Base-by-base conservation (phyloP, 169 alveolate species). In the Plasmodium knowlesi region DNA sequence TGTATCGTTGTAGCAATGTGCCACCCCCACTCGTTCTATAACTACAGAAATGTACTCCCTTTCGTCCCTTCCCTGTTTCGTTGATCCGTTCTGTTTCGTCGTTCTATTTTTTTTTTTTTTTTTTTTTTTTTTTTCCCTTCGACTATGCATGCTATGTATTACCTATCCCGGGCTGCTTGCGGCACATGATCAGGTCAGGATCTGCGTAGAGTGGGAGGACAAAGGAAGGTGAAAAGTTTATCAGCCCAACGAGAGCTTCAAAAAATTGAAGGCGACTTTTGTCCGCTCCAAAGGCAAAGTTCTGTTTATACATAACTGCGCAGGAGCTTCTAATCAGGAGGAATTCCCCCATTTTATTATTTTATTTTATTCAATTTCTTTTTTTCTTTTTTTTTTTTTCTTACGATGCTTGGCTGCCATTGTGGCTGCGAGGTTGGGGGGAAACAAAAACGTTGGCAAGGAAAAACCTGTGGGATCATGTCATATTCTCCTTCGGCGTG, bases 141-240 rank as follows among this genome's bases (percentile, higher is more conserved):
- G 76, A 8, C 41, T 5, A n/a, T 22, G 10, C 76, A 25, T n/a
- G 0, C 12, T 8, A 5, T 22, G 76, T 41, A 94, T 72, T 94
- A 97, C 98, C 98, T 25, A 98, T 98, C 79, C 99, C 99, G 50
- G 99, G 99, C 84, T 99, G 99, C 93, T 98, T 99, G 85, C 99
- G 96, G 96, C 99, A 99, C 99, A 99, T 98, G 41, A 99, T 98
- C 93, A 99, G 94, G 95, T 98, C 99, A 32, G 99, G 99, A 84
- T 97, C 97, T 85, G 43, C 41, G 54, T 8, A 9, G 25, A 14
- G 30, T 5, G 53, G 82, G 82, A 5, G 72, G 22, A 41, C 50
- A 82, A 28, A 82, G 46, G 6, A n/a, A 3, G 37, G 37, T n/a
- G 82, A 34, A 22, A 2, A 12, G 43, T 74, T 74, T 74, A 2